A percentile compares a stretch with the other conserved stretches of the same genome.
These are phyloP conservation scores for Didymella sp. DNA, from an alignment of 2,329 filamentous ascomycete genomes.

Conservation along the genomic window DNA sequence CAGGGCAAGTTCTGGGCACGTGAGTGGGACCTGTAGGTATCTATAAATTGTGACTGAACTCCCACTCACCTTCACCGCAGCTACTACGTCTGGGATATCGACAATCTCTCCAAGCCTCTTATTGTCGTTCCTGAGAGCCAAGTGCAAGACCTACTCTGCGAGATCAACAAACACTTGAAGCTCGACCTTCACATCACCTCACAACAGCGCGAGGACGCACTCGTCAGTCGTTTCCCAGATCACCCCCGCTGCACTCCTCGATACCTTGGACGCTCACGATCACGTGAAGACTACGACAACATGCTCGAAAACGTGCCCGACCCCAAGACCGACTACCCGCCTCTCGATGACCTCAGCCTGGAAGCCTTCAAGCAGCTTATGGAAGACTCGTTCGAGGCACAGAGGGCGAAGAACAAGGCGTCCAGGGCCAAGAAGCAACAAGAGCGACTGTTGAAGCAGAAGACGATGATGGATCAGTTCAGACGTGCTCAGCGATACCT, in stretches of 20 bases:
- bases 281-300: constrained; percentile 54
- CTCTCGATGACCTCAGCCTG: constrained; percentile 49
- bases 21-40: constrained; percentile 78
- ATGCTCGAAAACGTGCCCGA: constrained; percentile 38
- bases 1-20: constrained; percentile 64
- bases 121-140: constrained; percentile 73
- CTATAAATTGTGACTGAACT: constrained; percentile 31
- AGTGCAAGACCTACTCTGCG: constrained; percentile 67
- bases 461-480: constrained; percentile 62
- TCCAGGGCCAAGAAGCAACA: constrained; percentile 59
- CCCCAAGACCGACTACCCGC: constrained; percentile 27
- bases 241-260: constrained; percentile 69
- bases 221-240: constrained; percentile 68
- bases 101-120: constrained; percentile 57
- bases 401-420: constrained; percentile 58
- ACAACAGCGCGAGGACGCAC: constrained; percentile 59
- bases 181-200: constrained; percentile 65
- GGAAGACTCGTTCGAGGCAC: constrained; percentile 58
- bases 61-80: constrained; percentile 50
- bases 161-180: constrained; percentile 67
- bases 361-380: constrained; percentile 63
- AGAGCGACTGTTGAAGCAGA: constrained; percentile 59
- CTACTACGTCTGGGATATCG: constrained; percentile 68
- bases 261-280: constrained; percentile 67
- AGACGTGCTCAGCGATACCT: constrained; percentile 73